These are phyloP conservation scores for Myrica gale DNA, from an alignment of 306 rosid genomes.

Conservation along the genomic window DNA sequence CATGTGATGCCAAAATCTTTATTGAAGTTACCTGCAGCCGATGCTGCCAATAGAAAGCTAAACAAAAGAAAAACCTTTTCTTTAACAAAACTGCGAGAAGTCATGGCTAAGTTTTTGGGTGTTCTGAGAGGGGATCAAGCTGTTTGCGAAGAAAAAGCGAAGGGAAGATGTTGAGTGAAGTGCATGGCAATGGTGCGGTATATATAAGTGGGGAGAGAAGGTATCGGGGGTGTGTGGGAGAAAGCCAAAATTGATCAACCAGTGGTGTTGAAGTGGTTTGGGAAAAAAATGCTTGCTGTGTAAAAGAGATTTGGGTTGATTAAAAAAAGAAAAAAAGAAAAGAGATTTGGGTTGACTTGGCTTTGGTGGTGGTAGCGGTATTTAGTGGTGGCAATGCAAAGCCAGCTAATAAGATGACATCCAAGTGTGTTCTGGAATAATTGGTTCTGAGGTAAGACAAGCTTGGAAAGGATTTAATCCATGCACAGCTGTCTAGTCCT, in stretches of 20 bases:
- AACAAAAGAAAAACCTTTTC: constrained; percentile 16
- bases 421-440: constrained; percentile 12
- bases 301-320: constrained; percentile 31
- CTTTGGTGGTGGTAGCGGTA: constrained; percentile 10
- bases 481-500: constrained; percentile 2
- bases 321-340: too few relatives aligned
- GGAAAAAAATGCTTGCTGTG: not conserved
- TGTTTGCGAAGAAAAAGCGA: constrained; percentile 6
- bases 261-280: constrained; percentile 45
- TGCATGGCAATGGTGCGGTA: constrained; percentile 31
- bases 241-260: constrained; percentile 20
- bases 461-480: constrained; percentile 20
- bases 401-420: constrained; percentile 35
- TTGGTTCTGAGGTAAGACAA: constrained; percentile 5
- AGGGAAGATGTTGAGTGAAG: constrained; percentile 24
- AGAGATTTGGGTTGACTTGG: constrained; percentile 39
- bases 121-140: not conserved
- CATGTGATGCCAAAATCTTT: constrained; percentile 54
- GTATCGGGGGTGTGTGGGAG: not conserved
- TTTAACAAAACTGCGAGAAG: not conserved
- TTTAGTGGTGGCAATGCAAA: not conserved
- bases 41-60: constrained; percentile 10
- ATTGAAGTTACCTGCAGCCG: constrained; percentile 42
- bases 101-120: not conserved
- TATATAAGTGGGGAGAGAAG: constrained; percentile 29